Conservation (phyloP, 768 basidiomycete species). For the Suillus clintonianus region DNA sequence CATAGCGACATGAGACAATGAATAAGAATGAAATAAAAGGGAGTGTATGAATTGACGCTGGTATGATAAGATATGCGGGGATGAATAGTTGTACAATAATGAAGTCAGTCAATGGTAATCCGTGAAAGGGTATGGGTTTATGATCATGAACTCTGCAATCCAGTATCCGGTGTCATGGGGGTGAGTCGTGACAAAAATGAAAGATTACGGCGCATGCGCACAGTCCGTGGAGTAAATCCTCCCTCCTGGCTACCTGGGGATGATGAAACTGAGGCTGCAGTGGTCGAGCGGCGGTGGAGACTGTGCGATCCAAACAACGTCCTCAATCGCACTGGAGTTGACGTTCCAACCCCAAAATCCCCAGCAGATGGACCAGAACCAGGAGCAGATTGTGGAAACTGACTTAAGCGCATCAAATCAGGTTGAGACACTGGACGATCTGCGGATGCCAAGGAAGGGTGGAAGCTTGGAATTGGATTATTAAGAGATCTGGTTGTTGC, state of each 20-base stretch:
- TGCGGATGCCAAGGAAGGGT: slow-evolving; percentile 13
- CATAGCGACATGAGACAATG: background rate
- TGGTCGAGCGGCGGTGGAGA: slow-evolving; percentile 21
- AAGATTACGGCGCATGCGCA: slow-evolving; percentile 32
- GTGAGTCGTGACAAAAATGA: slow-evolving; percentile 40
- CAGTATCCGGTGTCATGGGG: slow-evolving; percentile 12
- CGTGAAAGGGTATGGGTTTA: slow-evolving; percentile 2
- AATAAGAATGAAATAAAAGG: slow-evolving; percentile 10
- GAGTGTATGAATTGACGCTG: slow-evolving; percentile 9
- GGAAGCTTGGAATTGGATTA: slow-evolving; percentile 10
- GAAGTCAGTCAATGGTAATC: slow-evolving; percentile 2
- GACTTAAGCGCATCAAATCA: slow-evolving; percentile 25
- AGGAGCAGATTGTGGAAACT: slow-evolving; percentile 13
- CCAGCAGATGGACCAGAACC: slow-evolving; percentile 11
- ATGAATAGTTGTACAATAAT: slow-evolving; percentile 6
- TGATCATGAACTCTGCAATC: slow-evolving; percentile 12
- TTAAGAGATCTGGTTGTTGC: slow-evolving; percentile 28
- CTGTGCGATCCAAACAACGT: slow-evolving; percentile 12
- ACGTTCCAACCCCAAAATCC: slow-evolving; percentile 25
- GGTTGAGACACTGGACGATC: slow-evolving; percentile 33
- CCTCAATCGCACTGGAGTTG: slow-evolving; percentile 12
- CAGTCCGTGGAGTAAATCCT: slow-evolving; percentile 15
- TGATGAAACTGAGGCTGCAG: slow-evolving; percentile 12
- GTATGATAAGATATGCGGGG: slow-evolving; percentile 15
- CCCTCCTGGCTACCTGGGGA: slow-evolving; percentile 15